phyloP scores from a whole-genome alignment of 2,329 filamentous ascomycete genomes.

The Nemania bipapillata region DNA sequence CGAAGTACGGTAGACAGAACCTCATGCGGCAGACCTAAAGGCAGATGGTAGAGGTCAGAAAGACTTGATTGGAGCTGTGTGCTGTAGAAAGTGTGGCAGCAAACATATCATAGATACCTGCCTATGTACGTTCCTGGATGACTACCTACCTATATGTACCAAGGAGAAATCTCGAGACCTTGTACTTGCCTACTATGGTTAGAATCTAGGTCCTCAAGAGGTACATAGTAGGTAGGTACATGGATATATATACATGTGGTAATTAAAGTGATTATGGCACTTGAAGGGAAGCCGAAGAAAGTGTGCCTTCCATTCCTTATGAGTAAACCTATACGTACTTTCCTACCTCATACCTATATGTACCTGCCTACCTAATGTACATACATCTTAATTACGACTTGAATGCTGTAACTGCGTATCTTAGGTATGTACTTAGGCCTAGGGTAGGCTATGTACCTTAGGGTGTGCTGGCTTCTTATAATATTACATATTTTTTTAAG shows the following conservation, averaged over 20 bases:
- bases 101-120: not conserved
- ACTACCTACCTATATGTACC: not conserved
- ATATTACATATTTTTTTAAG: too few relatives aligned
- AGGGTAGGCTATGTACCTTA: too few relatives aligned
- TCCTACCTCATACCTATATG: not conserved
- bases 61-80: not conserved
- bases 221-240: too few relatives aligned
- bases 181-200: not conserved
- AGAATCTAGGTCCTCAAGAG: too few relatives aligned
- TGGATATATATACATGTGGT: too few relatives aligned
- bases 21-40: not conserved
- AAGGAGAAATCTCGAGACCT: not conserved
- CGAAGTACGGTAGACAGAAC: not conserved
- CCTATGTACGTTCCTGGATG: too few relatives aligned
- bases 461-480: too few relatives aligned
- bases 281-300: too few relatives aligned
- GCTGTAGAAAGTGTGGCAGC: not conserved
- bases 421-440: too few relatives aligned
- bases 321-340: not conserved
- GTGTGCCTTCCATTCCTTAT: not conserved
- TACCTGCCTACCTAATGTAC: not conserved
- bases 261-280: too few relatives aligned
- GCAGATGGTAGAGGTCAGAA: not conserved
- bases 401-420: too few relatives aligned
- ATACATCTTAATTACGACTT: not conserved